These are phyloP conservation scores for Aphanomyces stellatus DNA, from an alignment of 352 stramenopile species.

Conservation along the genomic window DNA sequence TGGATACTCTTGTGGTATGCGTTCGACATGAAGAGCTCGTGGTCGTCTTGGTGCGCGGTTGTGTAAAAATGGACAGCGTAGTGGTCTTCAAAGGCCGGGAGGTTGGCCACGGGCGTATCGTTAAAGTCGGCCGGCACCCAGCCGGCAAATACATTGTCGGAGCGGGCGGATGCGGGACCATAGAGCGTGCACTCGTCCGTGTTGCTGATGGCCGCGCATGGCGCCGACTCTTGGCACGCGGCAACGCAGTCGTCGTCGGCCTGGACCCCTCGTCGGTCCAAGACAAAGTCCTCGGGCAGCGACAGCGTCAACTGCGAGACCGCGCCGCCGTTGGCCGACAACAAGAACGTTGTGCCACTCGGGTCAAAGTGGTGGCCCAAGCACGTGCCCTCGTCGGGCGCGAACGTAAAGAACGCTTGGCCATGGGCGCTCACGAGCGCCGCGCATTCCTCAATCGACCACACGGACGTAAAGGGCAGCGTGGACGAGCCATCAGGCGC, in stretches of 20 bases:
- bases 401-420: slow-evolving; percentile 3
- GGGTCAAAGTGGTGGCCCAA: not conserved
- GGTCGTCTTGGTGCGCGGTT: slow-evolving; percentile 11
- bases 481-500: not conserved
- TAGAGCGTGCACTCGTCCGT: not conserved
- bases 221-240: not conserved
- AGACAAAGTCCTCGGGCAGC: not conserved
- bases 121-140: not conserved
- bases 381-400: not conserved
- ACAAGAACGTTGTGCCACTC: not conserved
- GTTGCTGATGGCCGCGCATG: not conserved
- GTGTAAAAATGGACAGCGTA: not conserved
- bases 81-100: not conserved
- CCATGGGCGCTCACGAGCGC: not conserved
- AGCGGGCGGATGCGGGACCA: not conserved
- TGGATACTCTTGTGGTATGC: not conserved
- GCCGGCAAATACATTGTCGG: not conserved
- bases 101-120: not conserved
- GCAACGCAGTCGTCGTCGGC: not conserved
- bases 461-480: not conserved
- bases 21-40: slow-evolving; percentile 10
- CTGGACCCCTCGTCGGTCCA: not conserved
- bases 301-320: not conserved
- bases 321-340: not conserved
- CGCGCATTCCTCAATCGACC: not conserved